Evolutionary conservation across 352 stramenopile species (phyloP).

Genomic region (Elongisporangium prolatum): DNA sequence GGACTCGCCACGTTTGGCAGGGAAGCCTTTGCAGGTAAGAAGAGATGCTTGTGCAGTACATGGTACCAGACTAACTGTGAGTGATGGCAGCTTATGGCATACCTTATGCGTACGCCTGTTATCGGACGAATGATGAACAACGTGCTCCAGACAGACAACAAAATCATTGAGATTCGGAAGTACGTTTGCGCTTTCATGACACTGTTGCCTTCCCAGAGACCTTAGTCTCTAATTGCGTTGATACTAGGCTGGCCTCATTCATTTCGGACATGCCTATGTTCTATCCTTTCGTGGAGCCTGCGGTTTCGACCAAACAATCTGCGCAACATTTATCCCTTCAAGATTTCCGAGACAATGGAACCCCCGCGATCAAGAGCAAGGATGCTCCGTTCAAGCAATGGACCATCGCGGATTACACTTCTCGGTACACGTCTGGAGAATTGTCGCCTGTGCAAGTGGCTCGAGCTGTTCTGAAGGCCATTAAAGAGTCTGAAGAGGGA

Average conservation of each 20-base stretch:
- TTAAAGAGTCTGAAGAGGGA: conserved; percentile 46
- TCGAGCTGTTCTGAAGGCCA: conserved; percentile 48
- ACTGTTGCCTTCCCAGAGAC: neutral
- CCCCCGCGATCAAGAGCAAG: conserved; percentile 3
- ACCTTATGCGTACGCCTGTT: conserved; percentile 36
- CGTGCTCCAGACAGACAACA: conserved; percentile 49
- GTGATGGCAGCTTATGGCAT: conserved; percentile 25
- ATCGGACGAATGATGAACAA: conserved; percentile 43
- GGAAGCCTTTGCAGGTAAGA: conserved; percentile 31
- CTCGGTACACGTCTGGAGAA: conserved; percentile 34
- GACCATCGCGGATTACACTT: conserved; percentile 66
- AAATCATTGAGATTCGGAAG: conserved; percentile 55
- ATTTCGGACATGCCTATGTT: conserved; percentile 75
- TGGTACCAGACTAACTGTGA: neutral
- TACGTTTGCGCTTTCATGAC: conserved; percentile 7
- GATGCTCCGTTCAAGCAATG: conserved; percentile 48
- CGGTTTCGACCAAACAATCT: conserved; percentile 13
- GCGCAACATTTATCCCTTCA: conserved; percentile 15
- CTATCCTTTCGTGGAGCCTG: conserved; percentile 66
- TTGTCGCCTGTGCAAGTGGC: conserved; percentile 66
- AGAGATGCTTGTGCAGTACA: no score
- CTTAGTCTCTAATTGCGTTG: neutral
- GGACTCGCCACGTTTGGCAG: conserved; percentile 37
- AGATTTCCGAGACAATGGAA: conserved; percentile 23
- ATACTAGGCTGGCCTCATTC: conserved; percentile 40